Percentiles rank a stretch among this genome's conserved stretches.
phyloP scores from a whole-genome alignment of 768 basidiomycete genomes.

The Russula dissimulans region DNA sequence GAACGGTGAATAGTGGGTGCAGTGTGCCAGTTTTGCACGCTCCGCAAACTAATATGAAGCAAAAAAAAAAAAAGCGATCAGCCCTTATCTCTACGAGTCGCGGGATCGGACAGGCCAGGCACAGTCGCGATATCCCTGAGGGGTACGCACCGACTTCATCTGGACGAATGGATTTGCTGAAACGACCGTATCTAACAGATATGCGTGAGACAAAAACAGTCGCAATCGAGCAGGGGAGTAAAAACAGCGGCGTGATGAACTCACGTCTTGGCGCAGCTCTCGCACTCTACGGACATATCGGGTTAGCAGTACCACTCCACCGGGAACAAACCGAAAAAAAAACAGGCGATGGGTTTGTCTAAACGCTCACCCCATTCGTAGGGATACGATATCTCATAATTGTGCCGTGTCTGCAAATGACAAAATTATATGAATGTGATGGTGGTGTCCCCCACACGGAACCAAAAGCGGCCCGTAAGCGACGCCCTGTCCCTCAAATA shows the following conservation, averaged over 20 bases:
- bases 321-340: not conserved
- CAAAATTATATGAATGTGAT: not conserved
- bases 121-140: not conserved
- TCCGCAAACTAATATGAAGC: conserved; percentile 45
- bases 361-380: conserved; percentile 59
- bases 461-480: not conserved
- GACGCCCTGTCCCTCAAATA: conserved; percentile 9
- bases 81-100: not conserved
- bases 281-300: conserved; percentile 41
- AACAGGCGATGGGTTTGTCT: not conserved
- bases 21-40: conserved; percentile 53
- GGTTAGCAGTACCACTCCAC: conserved; percentile 3
- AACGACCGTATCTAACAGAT: conserved; percentile 54
- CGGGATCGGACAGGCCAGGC: not conserved
- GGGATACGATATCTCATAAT: conserved; percentile 67
- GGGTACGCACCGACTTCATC: conserved; percentile 48
- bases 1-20: conserved; percentile 41
- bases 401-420: conserved; percentile 43
- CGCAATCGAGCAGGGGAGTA: not conserved
- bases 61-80: not conserved
- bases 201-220: not conserved
- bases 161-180: conserved; percentile 62
- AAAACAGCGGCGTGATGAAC: conserved; percentile 12
- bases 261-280: conserved; percentile 54
- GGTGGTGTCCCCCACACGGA: not conserved